Evolutionary conservation across 306 rosid genomes (phyloP), one percentile per base, ranked within the genome.

Genomic region (Quercus suber): DNA sequence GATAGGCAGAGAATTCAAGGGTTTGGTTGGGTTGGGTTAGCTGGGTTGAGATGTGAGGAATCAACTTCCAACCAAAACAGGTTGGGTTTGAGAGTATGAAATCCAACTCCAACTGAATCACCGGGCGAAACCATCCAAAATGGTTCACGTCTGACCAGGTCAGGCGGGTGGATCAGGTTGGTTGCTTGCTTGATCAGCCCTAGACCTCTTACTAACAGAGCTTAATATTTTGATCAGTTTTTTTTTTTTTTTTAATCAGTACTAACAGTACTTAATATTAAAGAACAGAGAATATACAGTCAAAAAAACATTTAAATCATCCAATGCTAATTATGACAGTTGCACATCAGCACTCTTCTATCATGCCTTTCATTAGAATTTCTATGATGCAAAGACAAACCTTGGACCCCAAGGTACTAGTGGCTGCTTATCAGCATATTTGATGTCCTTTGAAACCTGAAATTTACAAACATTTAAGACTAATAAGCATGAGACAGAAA

Each of bases 361-460:
- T 68, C 52, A 19, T 68, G 72, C 8, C 72, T 18, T 13, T 59
- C 64, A 59, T 37, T n/a, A 35, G 20, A 35, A 84, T 76, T 76
- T 76, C 73, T 23, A 78, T 65, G 57, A 81, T 51, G 73, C 59
- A 74, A 78, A 73, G 73, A 71, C 83, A 75, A 80, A 95, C 99
- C 99, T 92, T 83, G 99, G 99, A 23, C 99, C 99, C 99, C 99
- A 95, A 71, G 99, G 97, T 35, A 95, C 82, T 81, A 95, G 82
- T 81, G 97, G 98, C 87, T 90, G 98, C 87, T 91, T 95, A 87
- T 95, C 99, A 2, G 99, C 99, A 79, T 91, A 95, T 85, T 91
- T 95, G 75, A 95, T 89, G 84, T 93, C 99, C 86, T 95, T 95
- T 35, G 99, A 95, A 85, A 95, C 97, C 99, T 93, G 87, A 82